Evolutionary conservation across 768 basidiomycete species (phyloP), one percentile per base, ranked within the genome.

Genomic region (Tricholoma sp.): DNA sequence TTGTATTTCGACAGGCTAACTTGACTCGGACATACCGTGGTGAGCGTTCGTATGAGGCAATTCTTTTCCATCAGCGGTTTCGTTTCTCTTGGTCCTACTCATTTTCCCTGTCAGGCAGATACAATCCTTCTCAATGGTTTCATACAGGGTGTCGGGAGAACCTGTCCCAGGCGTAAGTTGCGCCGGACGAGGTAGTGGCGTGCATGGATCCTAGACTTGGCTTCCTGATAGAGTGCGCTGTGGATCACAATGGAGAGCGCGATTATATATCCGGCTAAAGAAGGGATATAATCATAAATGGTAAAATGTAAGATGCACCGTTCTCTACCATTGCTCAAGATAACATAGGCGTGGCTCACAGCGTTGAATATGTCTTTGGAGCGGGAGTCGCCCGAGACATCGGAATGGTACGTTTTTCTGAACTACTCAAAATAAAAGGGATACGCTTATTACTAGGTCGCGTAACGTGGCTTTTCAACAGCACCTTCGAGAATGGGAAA

Each of bases 321-420:
- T 57, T 77, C 74, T 22, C 77, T 68, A 60, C 79, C 79, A 57
- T 79, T 74, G 39, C 68, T 71, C n/a, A 81, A 64, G 1, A 80
- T 64, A 3, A 76, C 61, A 59, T 81, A 81, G 0, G 79, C 79
- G 57, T 78, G 76, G 49, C 72, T 76, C 5, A 74, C 72, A 22
- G 72, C 71, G 12, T 67, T 62, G 56, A 77, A 81, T 4, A 74
- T 58, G 5, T 72, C 68, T 32, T 65, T 68, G 3, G 78, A 77
- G 22, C 66, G 63, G 4, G 73, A 72, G 47, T 79, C 76, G 12
- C 75, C 71, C 4, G 79, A 74, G 24, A 81, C 70, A 57, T 81
- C 79, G 1, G 79, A 79, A 61, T 81, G 79, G 55, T 80, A 77
- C 57, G 65, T 64, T 63, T 78, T 79, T 7, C 78, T 78, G 57